These are phyloP conservation scores for Xylaria sp. DNA, from an alignment of 2,329 filamentous ascomycete genomes.

Conservation along the genomic window DNA sequence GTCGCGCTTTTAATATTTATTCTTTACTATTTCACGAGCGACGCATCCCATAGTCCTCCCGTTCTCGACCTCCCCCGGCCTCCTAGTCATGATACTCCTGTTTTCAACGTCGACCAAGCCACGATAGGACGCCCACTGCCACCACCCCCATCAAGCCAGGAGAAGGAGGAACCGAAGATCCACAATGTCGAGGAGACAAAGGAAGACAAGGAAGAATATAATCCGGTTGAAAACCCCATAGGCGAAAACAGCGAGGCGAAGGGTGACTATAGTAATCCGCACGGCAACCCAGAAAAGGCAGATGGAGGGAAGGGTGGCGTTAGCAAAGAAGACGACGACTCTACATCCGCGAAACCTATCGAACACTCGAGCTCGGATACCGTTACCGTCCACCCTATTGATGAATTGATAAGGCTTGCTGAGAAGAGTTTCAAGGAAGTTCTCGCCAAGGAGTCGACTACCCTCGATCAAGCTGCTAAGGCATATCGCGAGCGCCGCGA, in stretches of 20 bases:
- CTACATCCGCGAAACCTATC: slow-evolving; percentile 20
- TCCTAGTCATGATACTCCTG: slow-evolving; percentile 31
- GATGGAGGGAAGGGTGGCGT: slow-evolving; percentile 20
- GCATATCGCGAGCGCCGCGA: slow-evolving; percentile 58
- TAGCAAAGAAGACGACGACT: slow-evolving; percentile 17
- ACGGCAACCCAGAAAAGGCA: slow-evolving; percentile 13
- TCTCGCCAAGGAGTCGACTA: slow-evolving; percentile 54
- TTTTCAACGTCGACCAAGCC: slow-evolving; percentile 34
- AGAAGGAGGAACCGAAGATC: slow-evolving; percentile 32
- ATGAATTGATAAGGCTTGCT: slow-evolving; percentile 55
- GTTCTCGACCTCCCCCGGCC: slow-evolving; percentile 37
- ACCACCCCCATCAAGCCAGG: slow-evolving; percentile 32
- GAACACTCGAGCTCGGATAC: slow-evolving; percentile 37
- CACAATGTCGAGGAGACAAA: slow-evolving; percentile 6
- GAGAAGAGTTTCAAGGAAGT: slow-evolving; percentile 53
- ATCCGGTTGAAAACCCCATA: neutral
- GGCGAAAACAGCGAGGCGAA: slow-evolving; percentile 10
- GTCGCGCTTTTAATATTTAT: slow-evolving; percentile 50
- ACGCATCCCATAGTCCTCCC: slow-evolving; percentile 29
- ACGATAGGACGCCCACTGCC: slow-evolving; percentile 22
- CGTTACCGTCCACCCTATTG: slow-evolving; percentile 54
- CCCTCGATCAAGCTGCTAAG: slow-evolving; percentile 57
- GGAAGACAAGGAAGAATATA: neutral
- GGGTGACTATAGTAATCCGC: slow-evolving; percentile 1
- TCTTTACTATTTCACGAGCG: slow-evolving; percentile 50